Conservation (phyloP, 1,139 yeast genomes). For the Protomyces pachydermus region DNA sequence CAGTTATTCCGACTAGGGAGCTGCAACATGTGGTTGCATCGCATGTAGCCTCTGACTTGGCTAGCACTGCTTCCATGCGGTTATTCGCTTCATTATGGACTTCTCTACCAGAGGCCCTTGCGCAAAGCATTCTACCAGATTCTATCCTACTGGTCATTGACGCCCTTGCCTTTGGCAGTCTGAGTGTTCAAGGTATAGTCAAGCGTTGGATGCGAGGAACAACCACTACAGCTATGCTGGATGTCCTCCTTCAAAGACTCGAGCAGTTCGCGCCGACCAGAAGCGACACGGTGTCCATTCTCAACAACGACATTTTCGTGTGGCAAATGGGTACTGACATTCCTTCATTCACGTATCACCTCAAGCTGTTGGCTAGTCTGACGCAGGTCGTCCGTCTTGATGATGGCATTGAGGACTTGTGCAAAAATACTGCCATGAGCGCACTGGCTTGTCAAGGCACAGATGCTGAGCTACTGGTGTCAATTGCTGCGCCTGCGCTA, state of each 20-base stretch:
- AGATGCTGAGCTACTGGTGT: neutral
- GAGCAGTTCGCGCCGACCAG: neutral
- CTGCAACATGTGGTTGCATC: neutral
- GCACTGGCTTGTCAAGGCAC: neutral
- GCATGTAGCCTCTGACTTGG: conserved; percentile 1
- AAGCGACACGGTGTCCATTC: neutral
- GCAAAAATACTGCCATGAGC: neutral
- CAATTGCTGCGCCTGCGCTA: neutral
- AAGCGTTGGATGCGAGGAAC: neutral
- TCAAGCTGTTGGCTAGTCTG: neutral
- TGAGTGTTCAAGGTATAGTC: neutral
- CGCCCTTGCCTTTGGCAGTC: neutral
- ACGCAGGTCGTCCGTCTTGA: too few species aligned
- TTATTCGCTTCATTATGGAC: conserved; percentile 9
- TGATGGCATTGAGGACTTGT: too few species aligned
- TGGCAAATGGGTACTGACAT: neutral
- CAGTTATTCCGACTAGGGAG: neutral
- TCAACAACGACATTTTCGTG: neutral
- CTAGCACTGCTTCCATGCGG: neutral
- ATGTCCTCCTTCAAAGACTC: neutral
- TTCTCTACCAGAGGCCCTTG: neutral
- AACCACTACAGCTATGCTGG: neutral
- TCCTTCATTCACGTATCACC: neutral
- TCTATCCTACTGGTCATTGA: neutral
- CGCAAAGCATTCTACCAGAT: neutral